Base-by-base conservation (phyloP, 2,329 filamentous ascomycete genomes). In the Claviceps cyperi region DNA sequence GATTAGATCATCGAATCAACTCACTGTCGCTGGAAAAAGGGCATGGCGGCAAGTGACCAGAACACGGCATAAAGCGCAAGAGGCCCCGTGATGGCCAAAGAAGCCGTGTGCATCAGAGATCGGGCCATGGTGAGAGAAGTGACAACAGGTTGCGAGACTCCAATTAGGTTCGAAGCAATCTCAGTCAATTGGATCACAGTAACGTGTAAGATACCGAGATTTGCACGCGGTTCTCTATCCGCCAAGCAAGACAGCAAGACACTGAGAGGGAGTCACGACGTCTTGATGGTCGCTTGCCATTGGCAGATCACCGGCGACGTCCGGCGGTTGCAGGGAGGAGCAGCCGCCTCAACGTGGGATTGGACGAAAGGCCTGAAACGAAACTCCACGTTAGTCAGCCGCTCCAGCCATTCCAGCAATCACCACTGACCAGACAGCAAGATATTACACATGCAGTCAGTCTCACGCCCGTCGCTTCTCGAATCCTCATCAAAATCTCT, bases 1-100 rank as follows among this genome's bases (percentile, higher is more conserved):
- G 15, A 17, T 11, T 46, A 4, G 8, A 36, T n/a, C 17, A 15
- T 28, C 15, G 9, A 0, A 32, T 15, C 51, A 39, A 59, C 81
- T 68, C 73, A 94, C 89, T 90, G 81, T 69, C 85, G 75, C 64
- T 97, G 91, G 48, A 94, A 70, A 57, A 74, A 78, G 2, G 86
- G 81, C 58, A 78, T 80, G 14, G 83, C 76, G 52, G 86, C 68
- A 9, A 84, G 67, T 2, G 74, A 67, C n/a, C 94, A 66, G 54
- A 84, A 81, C 28, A 76, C 60, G 17, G 78, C 67, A 66, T 92
- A 94, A 24, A 85, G 58, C 39, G 75, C 75, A 7, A 86, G 70
- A 14, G 80, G 73, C 15, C 73, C 72, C 14, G 72, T 77, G 15
- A 86, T 66, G 1, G 51, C 51, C 43, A 44, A 22, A 2, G 49